Evolutionary conservation across 306 rosid genomes (phyloP), one percentile per base, ranked within the genome.

Genomic region (Spatholobus suberectus): DNA sequence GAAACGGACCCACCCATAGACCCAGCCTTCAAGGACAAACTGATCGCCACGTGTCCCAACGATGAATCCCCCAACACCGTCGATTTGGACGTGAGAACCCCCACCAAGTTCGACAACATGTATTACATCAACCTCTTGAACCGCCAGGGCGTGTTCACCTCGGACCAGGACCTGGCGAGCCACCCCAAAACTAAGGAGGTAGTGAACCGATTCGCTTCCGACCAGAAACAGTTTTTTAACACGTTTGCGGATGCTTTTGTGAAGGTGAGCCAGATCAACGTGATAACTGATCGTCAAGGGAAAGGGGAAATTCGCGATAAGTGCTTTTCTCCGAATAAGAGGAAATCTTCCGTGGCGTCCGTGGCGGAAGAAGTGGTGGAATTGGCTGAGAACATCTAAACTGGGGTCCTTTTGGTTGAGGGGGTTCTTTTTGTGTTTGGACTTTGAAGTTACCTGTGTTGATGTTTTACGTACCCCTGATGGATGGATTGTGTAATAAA

Each of bases 91-190:
- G n/a, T 80, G 12, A 67, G 89, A 32, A 76, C 86, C 4, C 93
- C 93, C 0, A 0, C 8, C 10, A 18, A 0, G 58, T 91, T 91
- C 51, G 93, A 91, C 72, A 89, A 91, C 84, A 83, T 86, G 86
- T 91, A 91, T 68, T 89, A 85, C 38, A 78, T 91, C 2, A 76
- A 91, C 81, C 90, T 91, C 40, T 15, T 89, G 90, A 85, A 83
- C 80, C 83, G 82, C 6, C 89, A 89, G 18, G 96, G 93, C 0
- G 55, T 86, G 9, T 88, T 91, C 76, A 85, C 85, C 1, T 91
- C 96, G 0, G 96, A 89, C 71, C 93, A 89, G 68, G 96, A 89
- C 59, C 21, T 89, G 24, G 89, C 83, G 12, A 58, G 44, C 0
- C 26, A 79, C 15, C 4, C 23, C 0, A 57, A 78, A 59, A 91